Conservation (phyloP, 495 filamentous ascomycete genomes). For the Xylaria cubensis region DNA sequence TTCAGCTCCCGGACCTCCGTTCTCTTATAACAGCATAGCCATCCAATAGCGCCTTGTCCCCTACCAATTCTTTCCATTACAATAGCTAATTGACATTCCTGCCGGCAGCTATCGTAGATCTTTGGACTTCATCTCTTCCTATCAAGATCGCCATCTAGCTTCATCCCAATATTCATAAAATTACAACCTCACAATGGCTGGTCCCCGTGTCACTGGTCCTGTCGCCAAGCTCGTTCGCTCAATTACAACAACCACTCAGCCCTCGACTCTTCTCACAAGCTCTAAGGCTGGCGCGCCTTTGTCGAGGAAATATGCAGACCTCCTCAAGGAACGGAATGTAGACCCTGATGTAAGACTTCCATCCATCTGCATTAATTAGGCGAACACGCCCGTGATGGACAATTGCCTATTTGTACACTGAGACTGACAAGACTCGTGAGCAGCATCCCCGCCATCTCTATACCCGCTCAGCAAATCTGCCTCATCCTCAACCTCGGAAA, state of each 20-base stretch:
- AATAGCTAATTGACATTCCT: slow-evolving; percentile 9
- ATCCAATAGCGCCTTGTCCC: neutral
- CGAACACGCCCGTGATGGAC: neutral
- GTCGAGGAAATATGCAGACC: slow-evolving; percentile 44
- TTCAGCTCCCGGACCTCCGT: slow-evolving; percentile 25
- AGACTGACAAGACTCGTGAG: slow-evolving; percentile 26
- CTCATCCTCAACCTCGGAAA: slow-evolving; percentile 41
- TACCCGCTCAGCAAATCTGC: slow-evolving; percentile 42
- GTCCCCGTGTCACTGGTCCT: slow-evolving; percentile 47
- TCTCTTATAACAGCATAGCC: slow-evolving; percentile 5
- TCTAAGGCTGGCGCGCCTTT: slow-evolving; percentile 41
- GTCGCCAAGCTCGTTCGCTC: slow-evolving; percentile 53
- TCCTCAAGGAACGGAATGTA: slow-evolving; percentile 43
- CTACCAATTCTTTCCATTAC: neutral
- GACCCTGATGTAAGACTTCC: slow-evolving; percentile 40
- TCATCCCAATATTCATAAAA: neutral
- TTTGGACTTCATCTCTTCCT: neutral
- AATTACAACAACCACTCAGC: slow-evolving; percentile 51
- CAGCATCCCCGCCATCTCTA: slow-evolving; percentile 41
- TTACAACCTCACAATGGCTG: slow-evolving; percentile 30
- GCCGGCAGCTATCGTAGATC: neutral
- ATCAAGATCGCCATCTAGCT: neutral
- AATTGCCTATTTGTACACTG: neutral
- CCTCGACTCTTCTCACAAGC: slow-evolving; percentile 43
- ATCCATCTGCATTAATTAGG: slow-evolving; percentile 3